Base-by-base conservation (phyloP, 2,329 filamentous ascomycete genomes). In the Pestalotiopsis sp. region DNA sequence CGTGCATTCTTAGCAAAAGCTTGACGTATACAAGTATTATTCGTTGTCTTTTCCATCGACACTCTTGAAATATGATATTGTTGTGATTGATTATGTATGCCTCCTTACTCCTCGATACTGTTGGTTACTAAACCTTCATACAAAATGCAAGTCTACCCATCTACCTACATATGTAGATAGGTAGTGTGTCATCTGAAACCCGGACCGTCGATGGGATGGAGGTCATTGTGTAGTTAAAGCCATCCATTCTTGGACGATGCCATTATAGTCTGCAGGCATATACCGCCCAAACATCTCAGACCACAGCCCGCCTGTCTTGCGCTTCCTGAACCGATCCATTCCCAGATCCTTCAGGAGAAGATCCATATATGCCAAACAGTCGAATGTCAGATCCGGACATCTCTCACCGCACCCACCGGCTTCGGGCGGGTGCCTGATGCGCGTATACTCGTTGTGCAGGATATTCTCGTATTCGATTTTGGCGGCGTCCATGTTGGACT, bases 321-420 rank as follows among this genome's bases (percentile, higher is more conserved):
- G 25, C 73, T 84, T 85, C 66, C 83, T 75, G 67, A 78, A 76
- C 17, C 72, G 76, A 17, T 80, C 77, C 70, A 90, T 73, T 0
- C 84, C 86, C 69, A 91, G 70, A 77, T 91, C 89, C n/a, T 78
- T 77, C 68, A 90, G 71, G 74, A 91, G 77, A 72, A 86, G 72
- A 77, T 91, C 89, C 45, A 89, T 75, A 70, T 90, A 92, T 11
- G 87, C 87, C 60, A 91, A 71, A 1, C 83, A 83, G 77, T 92
- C 90, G 71, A 91, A 91, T 9, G 88, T 87, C 58, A 91, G 84
- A 75, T 91, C 89, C 0, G 85, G 85, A 69, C 83, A 80, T 66
- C 78, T 79, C 3, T 79, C 81, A 1, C 88, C 88, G 69, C 85
- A 86, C 0, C 88, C 88, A 39, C 77, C 69, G 31, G 70, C 70